phyloP scores from a whole-genome alignment of 2,329 filamentous ascomycete genomes.

The Aspergillus thermomutatus region DNA sequence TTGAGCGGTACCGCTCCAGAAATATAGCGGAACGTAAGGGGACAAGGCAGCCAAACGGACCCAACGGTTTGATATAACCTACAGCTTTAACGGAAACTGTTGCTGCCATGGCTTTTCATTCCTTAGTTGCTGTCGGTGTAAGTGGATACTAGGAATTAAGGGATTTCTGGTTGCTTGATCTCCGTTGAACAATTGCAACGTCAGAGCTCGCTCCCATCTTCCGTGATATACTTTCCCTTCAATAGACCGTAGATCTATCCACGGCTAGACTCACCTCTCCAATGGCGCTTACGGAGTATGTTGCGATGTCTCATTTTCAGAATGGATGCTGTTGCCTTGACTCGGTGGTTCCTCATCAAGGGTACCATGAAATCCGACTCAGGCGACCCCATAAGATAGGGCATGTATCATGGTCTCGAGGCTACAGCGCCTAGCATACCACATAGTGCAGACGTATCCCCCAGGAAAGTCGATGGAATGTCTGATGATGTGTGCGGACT shows the following conservation, averaged over 20 bases:
- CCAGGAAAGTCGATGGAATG: neutral
- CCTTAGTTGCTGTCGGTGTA: neutral
- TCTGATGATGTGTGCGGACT: neutral
- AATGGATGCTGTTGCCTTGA: neutral
- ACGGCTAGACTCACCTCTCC: no score
- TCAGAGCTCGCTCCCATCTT: neutral
- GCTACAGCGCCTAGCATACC: neutral
- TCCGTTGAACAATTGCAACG: neutral
- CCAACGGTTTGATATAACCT: slow-evolving; percentile 11
- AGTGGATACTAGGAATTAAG: neutral
- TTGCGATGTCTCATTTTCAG: no score
- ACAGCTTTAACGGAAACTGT: neutral
- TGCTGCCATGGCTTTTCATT: neutral
- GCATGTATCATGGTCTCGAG: neutral
- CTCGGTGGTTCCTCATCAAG: no score
- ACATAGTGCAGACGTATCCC: neutral
- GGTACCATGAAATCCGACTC: neutral
- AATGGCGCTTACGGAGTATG: no score
- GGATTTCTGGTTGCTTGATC: neutral
- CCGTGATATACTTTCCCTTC: no score
- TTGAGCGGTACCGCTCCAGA: slow-evolving; percentile 59
- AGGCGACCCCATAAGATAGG: neutral
- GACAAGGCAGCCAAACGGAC: slow-evolving; percentile 1
- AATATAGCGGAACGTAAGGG: neutral
- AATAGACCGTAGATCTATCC: no score